Base-by-base conservation (phyloP, 2,329 filamentous ascomycete species). In the Nemania sp. region DNA sequence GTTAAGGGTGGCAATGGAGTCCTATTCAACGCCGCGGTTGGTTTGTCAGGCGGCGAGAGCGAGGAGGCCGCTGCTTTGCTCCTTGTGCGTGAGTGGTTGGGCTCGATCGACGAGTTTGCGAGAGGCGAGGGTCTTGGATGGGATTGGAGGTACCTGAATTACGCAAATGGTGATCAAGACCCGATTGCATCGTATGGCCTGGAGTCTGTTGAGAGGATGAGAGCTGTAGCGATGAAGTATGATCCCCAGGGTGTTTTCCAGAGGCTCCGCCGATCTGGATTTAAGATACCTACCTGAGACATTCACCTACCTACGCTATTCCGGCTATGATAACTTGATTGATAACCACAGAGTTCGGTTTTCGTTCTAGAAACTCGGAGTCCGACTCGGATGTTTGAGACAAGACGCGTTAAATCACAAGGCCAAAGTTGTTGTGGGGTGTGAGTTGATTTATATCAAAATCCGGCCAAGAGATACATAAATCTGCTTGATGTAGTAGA, bases 1-100 rank as follows among this genome's bases (percentile, higher is more conserved):
- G 78, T 82, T 43, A 73, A 75, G 0, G 75, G 81, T 24, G 79
- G 80, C 13, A 79, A 79, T 8, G 74, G 78, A 5, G 64, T 77
- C 47, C 75, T 78, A 62, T 82, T 79, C 79, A 77, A 82, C 27
- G 73, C 79, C 15, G 75, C 78, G 35, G 70, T 82, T n/a, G 81
- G 80, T n/a, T 75, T 80, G 18, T 79, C 79, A 68, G 82, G 79
- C 2, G 78, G 77, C 1, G 78, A 79, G 64, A 73, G 75, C 55
- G 75, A 79, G 65, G 64, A 70, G 5, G 77, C 78, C 18, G 77
- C 82, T 29, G 77, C 82, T 32, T 27, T 76, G 1, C 77, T 73
- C 5, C 64, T 78, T 35, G 73, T 74, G 15, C 59, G 75, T 18
- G 72, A 75, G 41, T 74, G 66, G 57, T 22, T 66, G 20, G 56